phyloP scores from a whole-genome alignment of 2,329 filamentous ascomycete genomes.

The Curvularia spicifera region DNA sequence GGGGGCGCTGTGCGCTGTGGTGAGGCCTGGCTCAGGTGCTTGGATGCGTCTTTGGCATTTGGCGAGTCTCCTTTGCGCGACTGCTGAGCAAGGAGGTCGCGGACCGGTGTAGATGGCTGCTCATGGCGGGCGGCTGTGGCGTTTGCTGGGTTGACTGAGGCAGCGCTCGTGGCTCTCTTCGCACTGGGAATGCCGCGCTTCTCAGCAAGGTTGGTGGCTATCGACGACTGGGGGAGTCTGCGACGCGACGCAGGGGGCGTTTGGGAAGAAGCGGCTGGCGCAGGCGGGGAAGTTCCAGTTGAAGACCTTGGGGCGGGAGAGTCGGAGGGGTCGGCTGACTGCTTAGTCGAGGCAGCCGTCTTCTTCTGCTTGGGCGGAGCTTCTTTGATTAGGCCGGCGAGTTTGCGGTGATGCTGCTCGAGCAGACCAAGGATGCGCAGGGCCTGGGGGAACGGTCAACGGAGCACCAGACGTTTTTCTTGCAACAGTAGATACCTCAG shows the following conservation, averaged over 20 bases:
- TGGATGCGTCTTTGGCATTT: slow-evolving; percentile 23
- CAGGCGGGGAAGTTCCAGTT: slow-evolving; percentile 38
- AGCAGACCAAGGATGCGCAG: slow-evolving; percentile 83
- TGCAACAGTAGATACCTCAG: slow-evolving; percentile 54
- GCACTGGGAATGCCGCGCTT: slow-evolving; percentile 74
- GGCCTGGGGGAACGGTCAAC: slow-evolving; percentile 59
- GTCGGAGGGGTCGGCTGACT: slow-evolving; percentile 20
- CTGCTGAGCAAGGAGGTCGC: slow-evolving; percentile 44
- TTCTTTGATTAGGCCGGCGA: slow-evolving; percentile 80
- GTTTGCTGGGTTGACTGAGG: slow-evolving; percentile 76
- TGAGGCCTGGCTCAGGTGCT: slow-evolving; percentile 20
- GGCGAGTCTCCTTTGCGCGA: slow-evolving; percentile 34
- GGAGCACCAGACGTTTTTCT: not conserved
- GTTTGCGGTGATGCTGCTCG: slow-evolving; percentile 83
- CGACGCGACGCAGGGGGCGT: slow-evolving; percentile 49
- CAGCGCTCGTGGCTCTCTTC: slow-evolving; percentile 68
- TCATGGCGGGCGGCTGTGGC: slow-evolving; percentile 64
- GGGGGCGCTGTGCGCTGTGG: slow-evolving; percentile 30
- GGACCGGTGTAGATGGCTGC: slow-evolving; percentile 38
- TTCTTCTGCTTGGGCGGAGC: slow-evolving; percentile 53
- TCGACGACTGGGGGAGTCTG: slow-evolving; percentile 72
- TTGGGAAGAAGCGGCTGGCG: slow-evolving; percentile 37
- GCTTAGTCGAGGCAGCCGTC: slow-evolving; percentile 18
- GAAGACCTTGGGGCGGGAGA: slow-evolving; percentile 28
- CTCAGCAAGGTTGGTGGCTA: slow-evolving; percentile 85